Base-by-base conservation (phyloP, 2,329 filamentous ascomycete genomes). In the Epichloe typhina region DNA sequence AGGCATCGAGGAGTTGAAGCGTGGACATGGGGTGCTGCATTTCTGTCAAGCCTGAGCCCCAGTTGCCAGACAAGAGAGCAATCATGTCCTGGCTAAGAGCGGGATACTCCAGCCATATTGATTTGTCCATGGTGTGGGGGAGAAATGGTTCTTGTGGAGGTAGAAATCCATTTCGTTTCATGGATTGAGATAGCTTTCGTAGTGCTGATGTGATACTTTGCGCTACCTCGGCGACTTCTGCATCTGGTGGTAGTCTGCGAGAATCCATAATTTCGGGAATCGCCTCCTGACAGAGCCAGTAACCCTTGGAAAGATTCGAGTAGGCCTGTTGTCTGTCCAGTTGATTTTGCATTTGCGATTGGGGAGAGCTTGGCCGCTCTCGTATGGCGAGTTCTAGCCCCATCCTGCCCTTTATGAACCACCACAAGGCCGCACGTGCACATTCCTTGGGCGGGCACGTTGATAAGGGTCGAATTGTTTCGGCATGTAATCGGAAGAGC, bases 331-430 rank as follows among this genome's bases (percentile, higher is more conserved):
- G 82, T 56, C 76, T 72, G 54, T 78, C 65, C 55, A 76, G 70
- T 55, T 79, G 72, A 55, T 72, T 75, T 58, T 75, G 69, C 61
- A 74, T 70, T 56, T 79, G 71, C 8, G 67, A 70, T 54, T 80
- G 75, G 4, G 76, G 71, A 6, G 65, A 60, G 38, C 48, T 63
- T 33, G 82, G 75, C 6, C 79, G 76, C 49, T 80, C 82, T 53
- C 87, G 77, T 45, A 94, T 82, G 39, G 83, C 73, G 12, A 70
- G 66, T 64, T 95, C 90, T 48, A 95, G 73, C 9, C 82, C 81
- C 60, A 83, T 79, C 54, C 89, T 82, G 19, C 89, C 90, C 57
- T 80, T 84, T 44, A 95, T 63, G 61, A 95, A 94, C 90, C 90
- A 96, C 90, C 90, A 96, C 0, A 87, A 71, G 3, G 81, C 83